Percentiles rank a stretch among this genome's conserved stretches.
These are phyloP conservation scores for Pseudogymnoascus sp. DNA, from an alignment of 2,329 filamentous ascomycete species.

Conservation along the genomic window DNA sequence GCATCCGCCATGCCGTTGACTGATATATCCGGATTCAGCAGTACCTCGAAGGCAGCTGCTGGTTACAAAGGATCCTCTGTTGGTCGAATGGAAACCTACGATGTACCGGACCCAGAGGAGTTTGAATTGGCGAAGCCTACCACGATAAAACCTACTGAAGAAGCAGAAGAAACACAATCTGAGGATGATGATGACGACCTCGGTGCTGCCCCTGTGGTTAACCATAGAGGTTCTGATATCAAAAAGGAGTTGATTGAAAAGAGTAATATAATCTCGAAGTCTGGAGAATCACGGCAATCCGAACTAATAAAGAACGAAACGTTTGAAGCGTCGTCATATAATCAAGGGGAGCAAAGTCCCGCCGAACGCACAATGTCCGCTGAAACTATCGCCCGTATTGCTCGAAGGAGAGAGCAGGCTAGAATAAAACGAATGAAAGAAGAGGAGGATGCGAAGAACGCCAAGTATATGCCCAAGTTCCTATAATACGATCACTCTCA, in stretches of 20 bases:
- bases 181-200: conserved; percentile 25
- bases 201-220: conserved; percentile 16
- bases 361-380: not conserved
- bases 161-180: conserved; percentile 14
- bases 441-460: conserved; percentile 18
- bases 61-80: not conserved
- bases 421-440: conserved; percentile 17
- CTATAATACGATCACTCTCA: not conserved
- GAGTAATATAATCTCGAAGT: not conserved
- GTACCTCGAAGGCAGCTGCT: conserved; percentile 10
- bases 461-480: conserved; percentile 12
- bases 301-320: conserved; percentile 18
- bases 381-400: not conserved
- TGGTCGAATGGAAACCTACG: conserved; percentile 26
- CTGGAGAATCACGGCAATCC: conserved; percentile 20
- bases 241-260: conserved; percentile 3
- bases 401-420: conserved; percentile 15
- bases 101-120: not conserved
- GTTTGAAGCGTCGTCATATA: not conserved
- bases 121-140: not conserved
- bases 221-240: not conserved
- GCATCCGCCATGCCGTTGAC: not conserved
- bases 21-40: not conserved
- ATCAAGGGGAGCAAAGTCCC: not conserved
- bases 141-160: conserved; percentile 7